These are phyloP conservation scores for Dacryopinax primogenitus DNA, from an alignment of 768 basidiomycete species.

Conservation along the genomic window DNA sequence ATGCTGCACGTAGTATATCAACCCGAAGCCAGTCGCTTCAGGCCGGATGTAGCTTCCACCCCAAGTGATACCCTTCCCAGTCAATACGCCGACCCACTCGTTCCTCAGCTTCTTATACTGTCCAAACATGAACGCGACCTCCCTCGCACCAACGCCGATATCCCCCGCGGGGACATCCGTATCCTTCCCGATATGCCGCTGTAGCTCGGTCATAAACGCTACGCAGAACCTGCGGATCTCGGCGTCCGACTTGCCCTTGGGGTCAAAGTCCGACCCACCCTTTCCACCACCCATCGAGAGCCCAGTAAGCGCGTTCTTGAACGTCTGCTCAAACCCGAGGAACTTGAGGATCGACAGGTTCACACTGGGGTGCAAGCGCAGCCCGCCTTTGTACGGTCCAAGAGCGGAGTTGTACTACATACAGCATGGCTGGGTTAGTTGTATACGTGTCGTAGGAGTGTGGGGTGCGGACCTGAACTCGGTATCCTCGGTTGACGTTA, in stretches of 20 bases:
- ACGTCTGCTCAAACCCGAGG: conserved; percentile 70
- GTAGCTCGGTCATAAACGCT: conserved; percentile 64
- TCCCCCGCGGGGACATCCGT: conserved; percentile 66
- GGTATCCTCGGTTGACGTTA: conserved; percentile 61
- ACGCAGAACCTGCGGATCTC: conserved; percentile 61
- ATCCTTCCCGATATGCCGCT: conserved; percentile 55
- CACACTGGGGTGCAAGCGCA: conserved; percentile 65
- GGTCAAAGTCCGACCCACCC: conserved; percentile 69
- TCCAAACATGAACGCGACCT: conserved; percentile 65
- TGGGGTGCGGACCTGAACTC: conserved; percentile 45
- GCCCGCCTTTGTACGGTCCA: conserved; percentile 67
- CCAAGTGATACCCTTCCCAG: conserved; percentile 57
- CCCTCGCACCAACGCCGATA: conserved; percentile 62
- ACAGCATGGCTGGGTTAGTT: not conserved
- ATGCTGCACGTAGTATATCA: conserved; percentile 64
- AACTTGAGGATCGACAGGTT: conserved; percentile 75
- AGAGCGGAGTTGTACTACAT: conserved; percentile 60
- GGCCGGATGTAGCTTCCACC: conserved; percentile 63
- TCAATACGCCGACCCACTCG: conserved; percentile 58
- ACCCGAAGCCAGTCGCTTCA: conserved; percentile 59
- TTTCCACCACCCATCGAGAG: conserved; percentile 69
- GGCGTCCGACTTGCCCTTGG: conserved; percentile 63
- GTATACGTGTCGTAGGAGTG: not conserved
- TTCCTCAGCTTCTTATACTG: conserved; percentile 64
- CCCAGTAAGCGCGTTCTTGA: conserved; percentile 70